phyloP scores from a whole-genome alignment of 176 grass and related monocot genomes.

The Avena atlantica region DNA sequence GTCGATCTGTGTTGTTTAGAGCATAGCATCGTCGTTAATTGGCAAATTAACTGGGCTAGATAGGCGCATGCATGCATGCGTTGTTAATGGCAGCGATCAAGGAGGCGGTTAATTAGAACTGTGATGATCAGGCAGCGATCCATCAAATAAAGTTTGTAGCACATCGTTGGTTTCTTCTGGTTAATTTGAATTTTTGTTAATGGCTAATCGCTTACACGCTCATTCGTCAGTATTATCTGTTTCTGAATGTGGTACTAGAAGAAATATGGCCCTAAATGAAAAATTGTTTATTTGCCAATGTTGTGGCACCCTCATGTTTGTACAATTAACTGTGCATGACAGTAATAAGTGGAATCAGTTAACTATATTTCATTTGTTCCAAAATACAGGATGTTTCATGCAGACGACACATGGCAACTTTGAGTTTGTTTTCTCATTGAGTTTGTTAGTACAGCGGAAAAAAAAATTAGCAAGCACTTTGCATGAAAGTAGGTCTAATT shows the following conservation, averaged over 20 bases:
- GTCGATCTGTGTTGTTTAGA: slow-evolving; percentile 30
- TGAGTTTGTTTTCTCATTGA: background rate
- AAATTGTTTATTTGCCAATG: background rate
- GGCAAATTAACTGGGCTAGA: slow-evolving; percentile 1
- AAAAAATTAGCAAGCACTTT: background rate
- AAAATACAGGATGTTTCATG: background rate
- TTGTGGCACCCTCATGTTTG: background rate
- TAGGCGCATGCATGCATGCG: background rate
- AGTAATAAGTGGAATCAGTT: background rate
- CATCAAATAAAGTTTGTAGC: slow-evolving; percentile 41
- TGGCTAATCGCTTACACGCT: background rate
- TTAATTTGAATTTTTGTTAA: background rate
- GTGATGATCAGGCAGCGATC: slow-evolving; percentile 28
- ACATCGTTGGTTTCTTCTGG: background rate
- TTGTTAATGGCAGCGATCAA: background rate
- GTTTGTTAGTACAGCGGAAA: background rate
- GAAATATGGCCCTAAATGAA: background rate
- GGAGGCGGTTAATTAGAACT: slow-evolving; percentile 18
- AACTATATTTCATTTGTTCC: background rate
- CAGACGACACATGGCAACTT: background rate
- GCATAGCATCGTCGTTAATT: slow-evolving; percentile 7
- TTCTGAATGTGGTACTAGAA: background rate
- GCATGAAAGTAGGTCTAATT: background rate
- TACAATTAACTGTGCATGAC: background rate
- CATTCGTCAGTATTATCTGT: background rate